phyloP scores from a whole-genome alignment of 2,329 filamentous ascomycete species.

The Chaetoscypha palmicola region DNA sequence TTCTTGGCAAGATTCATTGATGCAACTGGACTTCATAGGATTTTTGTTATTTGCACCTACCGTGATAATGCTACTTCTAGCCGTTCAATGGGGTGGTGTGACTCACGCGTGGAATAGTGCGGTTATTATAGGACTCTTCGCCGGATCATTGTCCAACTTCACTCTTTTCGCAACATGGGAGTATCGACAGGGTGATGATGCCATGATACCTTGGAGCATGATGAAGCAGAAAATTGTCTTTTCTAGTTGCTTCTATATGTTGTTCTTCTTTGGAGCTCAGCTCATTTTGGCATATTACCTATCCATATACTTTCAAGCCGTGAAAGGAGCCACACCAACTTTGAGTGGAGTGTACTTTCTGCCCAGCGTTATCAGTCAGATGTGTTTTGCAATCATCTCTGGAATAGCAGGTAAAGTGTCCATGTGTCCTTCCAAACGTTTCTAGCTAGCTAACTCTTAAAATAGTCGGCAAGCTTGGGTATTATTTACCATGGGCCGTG shows the following conservation, averaged over 20 bases:
- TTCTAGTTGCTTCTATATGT: slow-evolving; percentile 12
- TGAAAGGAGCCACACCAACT: slow-evolving; percentile 33
- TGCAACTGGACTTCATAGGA: slow-evolving; percentile 29
- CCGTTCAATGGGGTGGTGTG: slow-evolving; percentile 32
- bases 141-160: slow-evolving; percentile 17
- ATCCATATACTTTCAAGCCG: slow-evolving; percentile 43
- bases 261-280: slow-evolving; percentile 14
- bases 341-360: slow-evolving; percentile 35
- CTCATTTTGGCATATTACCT: slow-evolving; percentile 36
- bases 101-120: slow-evolving; percentile 30
- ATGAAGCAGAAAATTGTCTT: slow-evolving; percentile 20
- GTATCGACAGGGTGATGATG: slow-evolving; percentile 23
- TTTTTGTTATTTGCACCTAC: slow-evolving; percentile 31
- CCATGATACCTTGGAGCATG: slow-evolving; percentile 26
- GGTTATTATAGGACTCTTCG: slow-evolving; percentile 27
- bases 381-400: slow-evolving; percentile 17
- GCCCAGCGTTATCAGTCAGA: slow-evolving; percentile 32
- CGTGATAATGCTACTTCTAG: slow-evolving; percentile 31
- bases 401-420: slow-evolving; percentile 16
- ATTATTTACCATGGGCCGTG: slow-evolving; percentile 31
- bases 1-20: slow-evolving; percentile 17
- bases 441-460: neutral
- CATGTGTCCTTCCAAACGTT: neutral
- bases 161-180: slow-evolving; percentile 26
- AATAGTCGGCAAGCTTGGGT: slow-evolving; percentile 26